Percentiles rank a stretch among this genome's conserved stretches.
Evolutionary conservation across 768 basidiomycete species (phyloP).

Genomic region (Amyloporia xantha): DNA sequence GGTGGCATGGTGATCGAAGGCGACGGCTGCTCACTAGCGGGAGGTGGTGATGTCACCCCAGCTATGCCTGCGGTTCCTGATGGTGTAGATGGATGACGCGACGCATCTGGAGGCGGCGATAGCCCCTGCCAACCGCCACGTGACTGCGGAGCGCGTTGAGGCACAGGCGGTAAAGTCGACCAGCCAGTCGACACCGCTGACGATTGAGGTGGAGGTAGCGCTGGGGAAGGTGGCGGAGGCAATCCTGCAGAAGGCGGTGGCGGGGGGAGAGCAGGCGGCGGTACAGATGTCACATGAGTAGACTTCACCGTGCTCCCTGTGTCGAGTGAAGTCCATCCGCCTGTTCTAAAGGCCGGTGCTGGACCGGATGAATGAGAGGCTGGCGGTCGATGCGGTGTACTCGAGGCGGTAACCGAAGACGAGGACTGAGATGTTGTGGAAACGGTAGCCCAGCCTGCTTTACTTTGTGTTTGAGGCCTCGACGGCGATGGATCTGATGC

Average conservation of each 20-base stretch:
- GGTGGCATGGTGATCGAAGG: too few relatives aligned
- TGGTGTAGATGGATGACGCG: too few relatives aligned
- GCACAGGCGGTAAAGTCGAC: not conserved
- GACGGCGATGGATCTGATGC: not conserved
- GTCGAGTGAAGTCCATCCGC: slow-evolving; percentile 65
- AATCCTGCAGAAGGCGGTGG: not conserved
- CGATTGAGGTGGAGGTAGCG: not conserved
- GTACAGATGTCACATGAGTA: too few relatives aligned
- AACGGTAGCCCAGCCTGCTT: slow-evolving; percentile 15
- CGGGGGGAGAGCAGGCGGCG: slow-evolving; percentile 4
- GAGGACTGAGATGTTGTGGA: slow-evolving; percentile 6
- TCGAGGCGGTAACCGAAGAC: slow-evolving; percentile 4
- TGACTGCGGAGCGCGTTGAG: not conserved
- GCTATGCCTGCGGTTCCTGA: too few relatives aligned
- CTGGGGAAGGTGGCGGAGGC: not conserved
- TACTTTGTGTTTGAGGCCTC: not conserved
- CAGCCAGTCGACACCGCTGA: not conserved
- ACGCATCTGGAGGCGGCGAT: not conserved
- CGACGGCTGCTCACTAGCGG: too few relatives aligned
- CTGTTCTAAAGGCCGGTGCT: slow-evolving; percentile 49
- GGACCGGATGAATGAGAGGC: slow-evolving; percentile 10
- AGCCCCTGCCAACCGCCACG: not conserved
- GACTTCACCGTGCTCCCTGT: slow-evolving; percentile 27
- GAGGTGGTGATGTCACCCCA: too few relatives aligned
- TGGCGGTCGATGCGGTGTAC: slow-evolving; percentile 3